Conservation (phyloP, 768 basidiomycete species). For the Candolleomyces aberdarensis region DNA sequence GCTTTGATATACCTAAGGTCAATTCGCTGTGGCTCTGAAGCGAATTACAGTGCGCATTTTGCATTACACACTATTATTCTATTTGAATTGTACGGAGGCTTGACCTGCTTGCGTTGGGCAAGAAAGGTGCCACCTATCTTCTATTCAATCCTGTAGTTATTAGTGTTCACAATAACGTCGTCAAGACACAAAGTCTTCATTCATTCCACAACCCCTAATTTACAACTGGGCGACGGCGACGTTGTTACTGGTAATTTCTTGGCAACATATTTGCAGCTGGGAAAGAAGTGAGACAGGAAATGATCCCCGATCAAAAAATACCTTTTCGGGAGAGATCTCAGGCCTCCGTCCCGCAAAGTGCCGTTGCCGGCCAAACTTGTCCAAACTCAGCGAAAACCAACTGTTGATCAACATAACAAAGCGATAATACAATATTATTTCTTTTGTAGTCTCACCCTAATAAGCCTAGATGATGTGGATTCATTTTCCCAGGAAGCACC, state of each 20-base stretch:
- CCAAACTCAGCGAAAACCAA: conserved; percentile 17
- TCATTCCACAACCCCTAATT: neutral
- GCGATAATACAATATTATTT: conserved; percentile 2
- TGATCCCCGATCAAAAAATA: conserved; percentile 60
- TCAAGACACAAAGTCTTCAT: no score
- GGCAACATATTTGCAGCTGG: conserved; percentile 23
- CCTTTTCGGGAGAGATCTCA: conserved; percentile 30
- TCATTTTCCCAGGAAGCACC: conserved; percentile 11
- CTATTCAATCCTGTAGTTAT: no score
- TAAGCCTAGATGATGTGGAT: conserved; percentile 18
- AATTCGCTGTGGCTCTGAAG: no score
- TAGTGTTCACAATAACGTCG: no score
- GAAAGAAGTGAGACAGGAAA: conserved; percentile 30
- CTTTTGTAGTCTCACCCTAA: conserved; percentile 16
- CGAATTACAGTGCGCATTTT: no score
- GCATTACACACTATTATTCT: no score
- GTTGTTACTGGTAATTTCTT: neutral
- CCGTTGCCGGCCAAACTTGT: conserved; percentile 31
- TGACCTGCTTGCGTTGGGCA: no score
- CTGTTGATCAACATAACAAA: conserved; percentile 6
- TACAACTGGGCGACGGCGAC: neutral
- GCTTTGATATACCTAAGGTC: no score
- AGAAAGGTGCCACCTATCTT: no score
- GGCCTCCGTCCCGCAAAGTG: conserved; percentile 29
- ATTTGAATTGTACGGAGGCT: no score